A percentile compares a stretch with the other conserved stretches of the same genome.
These are phyloP conservation scores for Entomortierella beljakovae DNA, from an alignment of 192 early-diverging fungal genomes.

Conservation along the genomic window DNA sequence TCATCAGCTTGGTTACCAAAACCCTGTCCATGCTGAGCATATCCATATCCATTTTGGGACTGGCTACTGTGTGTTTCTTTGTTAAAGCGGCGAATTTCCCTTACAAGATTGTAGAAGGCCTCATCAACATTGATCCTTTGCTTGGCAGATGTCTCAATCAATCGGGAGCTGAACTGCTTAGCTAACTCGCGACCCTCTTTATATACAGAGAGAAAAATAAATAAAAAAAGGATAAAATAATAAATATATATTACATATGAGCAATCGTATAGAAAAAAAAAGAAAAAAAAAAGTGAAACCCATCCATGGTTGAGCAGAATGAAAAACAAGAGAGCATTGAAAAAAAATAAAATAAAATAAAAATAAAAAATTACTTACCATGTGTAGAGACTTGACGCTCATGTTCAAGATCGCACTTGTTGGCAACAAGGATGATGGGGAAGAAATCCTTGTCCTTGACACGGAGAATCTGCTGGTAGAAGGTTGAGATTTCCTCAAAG, in stretches of 20 bases:
- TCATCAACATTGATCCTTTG: constrained; percentile 93
- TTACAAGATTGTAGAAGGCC: constrained; percentile 89
- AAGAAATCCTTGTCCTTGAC: constrained; percentile 94
- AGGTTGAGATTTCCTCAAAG: constrained; percentile 91
- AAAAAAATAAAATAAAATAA: not conserved
- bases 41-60: constrained; percentile 55
- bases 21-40: constrained; percentile 52
- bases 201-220: not conserved
- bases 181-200: constrained; percentile 88
- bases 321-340: not conserved
- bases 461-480: constrained; percentile 92
- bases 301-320: too few relatives aligned
- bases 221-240: too few relatives aligned
- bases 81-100: constrained; percentile 84
- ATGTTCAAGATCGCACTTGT: constrained; percentile 89
- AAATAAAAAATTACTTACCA: constrained; percentile 38
- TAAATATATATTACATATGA: not conserved
- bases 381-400: constrained; percentile 86
- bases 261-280: constrained; percentile 2
- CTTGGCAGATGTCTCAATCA: constrained; percentile 92
- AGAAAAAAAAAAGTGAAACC: too few relatives aligned
- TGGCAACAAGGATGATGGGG: constrained; percentile 91
- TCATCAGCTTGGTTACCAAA: constrained; percentile 49
- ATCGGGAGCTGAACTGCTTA: constrained; percentile 78
- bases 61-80: constrained; percentile 71